phyloP scores from a whole-genome alignment of 306 rosid species.

The Amphicarpaea edgeworthii region DNA sequence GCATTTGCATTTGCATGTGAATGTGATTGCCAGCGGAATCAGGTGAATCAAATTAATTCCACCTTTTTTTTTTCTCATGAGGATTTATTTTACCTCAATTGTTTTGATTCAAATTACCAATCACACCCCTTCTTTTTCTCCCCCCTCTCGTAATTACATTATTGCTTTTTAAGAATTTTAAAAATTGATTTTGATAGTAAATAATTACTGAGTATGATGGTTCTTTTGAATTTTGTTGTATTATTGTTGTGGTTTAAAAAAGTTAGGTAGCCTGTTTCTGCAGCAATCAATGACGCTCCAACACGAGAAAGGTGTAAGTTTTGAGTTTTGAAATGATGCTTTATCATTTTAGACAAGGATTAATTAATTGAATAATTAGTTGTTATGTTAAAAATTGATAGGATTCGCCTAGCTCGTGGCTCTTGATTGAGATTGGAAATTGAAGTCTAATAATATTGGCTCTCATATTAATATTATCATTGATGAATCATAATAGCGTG shows the following conservation, averaged over 20 bases:
- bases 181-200: not conserved
- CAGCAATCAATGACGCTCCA: constrained; percentile 54
- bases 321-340: constrained; percentile 50
- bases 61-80: not conserved
- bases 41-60: constrained; percentile 51
- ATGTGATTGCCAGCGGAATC: constrained; percentile 55
- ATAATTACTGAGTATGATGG: not conserved
- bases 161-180: not conserved
- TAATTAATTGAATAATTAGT: constrained; percentile 21
- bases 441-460: not conserved
- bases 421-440: not conserved
- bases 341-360: constrained; percentile 45
- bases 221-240: not conserved
- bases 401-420: not conserved
- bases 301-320: constrained; percentile 41
- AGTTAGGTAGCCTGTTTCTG: constrained; percentile 29
- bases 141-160: not conserved
- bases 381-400: not conserved
- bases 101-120: constrained; percentile 24
- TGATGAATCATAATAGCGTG: not conserved
- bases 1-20: constrained; percentile 47
- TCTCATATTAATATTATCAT: constrained; percentile 22
- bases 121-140: constrained; percentile 4
- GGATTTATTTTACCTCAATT: constrained; percentile 40
- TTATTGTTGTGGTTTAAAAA: not conserved